Evolutionary conservation across 345 rosid species (phyloP), one percentile per base, ranked within the genome.

Genomic region (Dovyalis caffra): DNA sequence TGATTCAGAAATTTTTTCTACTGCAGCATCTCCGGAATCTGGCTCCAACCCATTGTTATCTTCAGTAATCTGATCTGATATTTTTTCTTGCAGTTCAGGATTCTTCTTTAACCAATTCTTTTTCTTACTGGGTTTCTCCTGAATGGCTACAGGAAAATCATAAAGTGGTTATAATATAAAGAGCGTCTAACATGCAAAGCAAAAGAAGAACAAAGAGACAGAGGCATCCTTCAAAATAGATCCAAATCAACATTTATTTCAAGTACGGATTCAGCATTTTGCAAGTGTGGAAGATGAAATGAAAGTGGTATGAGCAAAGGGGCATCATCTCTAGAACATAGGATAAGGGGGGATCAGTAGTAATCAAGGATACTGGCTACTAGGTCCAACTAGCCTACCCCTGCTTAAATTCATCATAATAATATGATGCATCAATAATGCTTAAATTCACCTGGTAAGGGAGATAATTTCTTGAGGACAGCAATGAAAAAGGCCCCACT

Each of bases 401-500:
- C 25, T 56, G 28, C 71, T 66, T 8, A 10, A 40, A 69, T 56
- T 57, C 56, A 60, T 29, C 7, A 58, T 20, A 71, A 34, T 28
- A 37, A 18, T n/a, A 35, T 49, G 40, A 33, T 28, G 33, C 51
- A 5, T 58, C 33, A 51, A 60, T 58, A 4, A 64, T 26, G 25
- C 37, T 32, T 34, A 53, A 71, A 26, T 77, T 49, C 78, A 91
- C 98, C 97, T 81, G 97, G 91, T 77, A 93, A 80, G 56, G 88
- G 76, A 64, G 89, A 92, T 77, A 87, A 76, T 83, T 95, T 95
- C 70, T 86, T 88, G 69, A 93, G 83, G 62, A 93, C 93, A 40
- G 97, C 98, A 70, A 95, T 84, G 81, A 95, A 95, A 81, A 95
- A 95, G 58, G 97, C 95, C 72, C 97, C 99, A 11, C 90, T 84